phyloP scores from a whole-genome alignment of 768 basidiomycete genomes.

The Cyathus striatus region DNA sequence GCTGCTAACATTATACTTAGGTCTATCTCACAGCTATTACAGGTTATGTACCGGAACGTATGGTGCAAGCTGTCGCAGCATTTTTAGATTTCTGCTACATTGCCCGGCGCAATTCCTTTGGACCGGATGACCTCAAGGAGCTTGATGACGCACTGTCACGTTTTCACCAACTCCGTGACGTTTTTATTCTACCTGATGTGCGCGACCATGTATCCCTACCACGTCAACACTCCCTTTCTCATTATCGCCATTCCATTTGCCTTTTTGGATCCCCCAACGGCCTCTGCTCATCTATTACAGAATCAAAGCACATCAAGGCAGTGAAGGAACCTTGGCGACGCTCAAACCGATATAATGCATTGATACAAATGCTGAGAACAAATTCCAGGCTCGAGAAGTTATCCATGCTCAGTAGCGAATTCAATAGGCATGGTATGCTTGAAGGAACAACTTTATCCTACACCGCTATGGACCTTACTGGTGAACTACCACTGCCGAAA shows the following conservation, averaged over 20 bases:
- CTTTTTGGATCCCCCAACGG: background rate
- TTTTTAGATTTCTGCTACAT: slow-evolving; percentile 18
- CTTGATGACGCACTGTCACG: background rate
- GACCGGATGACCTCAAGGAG: slow-evolving; percentile 1
- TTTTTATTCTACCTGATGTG: background rate
- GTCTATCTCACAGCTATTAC: slow-evolving; percentile 8
- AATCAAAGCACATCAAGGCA: background rate
- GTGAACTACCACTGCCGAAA: too few relatives aligned
- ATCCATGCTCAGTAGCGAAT: background rate
- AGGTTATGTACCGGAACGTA: slow-evolving; percentile 9
- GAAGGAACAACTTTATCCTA: background rate
- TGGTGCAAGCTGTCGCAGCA: slow-evolving; percentile 11
- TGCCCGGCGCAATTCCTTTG: background rate
- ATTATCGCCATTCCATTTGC: background rate
- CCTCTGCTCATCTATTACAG: background rate
- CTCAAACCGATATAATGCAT: background rate
- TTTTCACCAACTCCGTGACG: background rate
- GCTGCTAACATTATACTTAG: background rate
- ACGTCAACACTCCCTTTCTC: background rate
- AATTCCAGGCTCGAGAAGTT: background rate
- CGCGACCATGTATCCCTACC: background rate
- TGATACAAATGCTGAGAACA: background rate
- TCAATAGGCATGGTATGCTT: background rate
- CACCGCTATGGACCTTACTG: background rate
- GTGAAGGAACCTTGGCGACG: background rate